Evolutionary conservation across 1,284 basidiomycete genomes (phyloP).

Genomic region (Ganoderma sinense): DNA sequence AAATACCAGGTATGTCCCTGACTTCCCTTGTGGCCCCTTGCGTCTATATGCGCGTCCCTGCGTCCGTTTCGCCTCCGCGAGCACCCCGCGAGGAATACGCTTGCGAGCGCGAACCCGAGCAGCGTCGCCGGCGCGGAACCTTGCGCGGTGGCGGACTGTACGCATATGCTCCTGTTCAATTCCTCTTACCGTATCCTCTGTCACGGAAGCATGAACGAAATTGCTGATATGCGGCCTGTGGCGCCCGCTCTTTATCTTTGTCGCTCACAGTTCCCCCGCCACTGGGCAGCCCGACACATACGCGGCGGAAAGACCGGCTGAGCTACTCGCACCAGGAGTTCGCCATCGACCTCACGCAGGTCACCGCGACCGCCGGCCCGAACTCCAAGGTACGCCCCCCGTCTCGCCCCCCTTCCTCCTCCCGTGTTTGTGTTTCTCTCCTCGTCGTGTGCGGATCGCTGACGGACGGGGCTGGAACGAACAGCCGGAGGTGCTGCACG

Average conservation of each 20-base stretch:
- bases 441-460: too few relatives aligned
- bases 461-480: too few relatives aligned
- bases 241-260: too few relatives aligned
- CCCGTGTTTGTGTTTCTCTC: not conserved
- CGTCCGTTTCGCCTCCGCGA: not conserved
- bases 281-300: conserved; percentile 60
- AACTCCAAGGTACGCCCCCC: conserved; percentile 54
- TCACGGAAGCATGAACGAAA: not conserved
- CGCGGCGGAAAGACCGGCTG: conserved; percentile 88
- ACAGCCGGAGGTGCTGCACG: conserved; percentile 70
- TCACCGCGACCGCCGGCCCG: conserved; percentile 61
- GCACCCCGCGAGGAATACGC: not conserved
- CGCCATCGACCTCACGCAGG: conserved; percentile 93
- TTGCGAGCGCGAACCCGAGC: not conserved
- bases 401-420: conserved; percentile 7
- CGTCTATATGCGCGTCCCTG: not conserved
- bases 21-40: conserved; percentile 26
- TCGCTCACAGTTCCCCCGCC: conserved; percentile 62
- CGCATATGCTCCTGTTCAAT: not conserved
- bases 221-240: not conserved
- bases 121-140: too few relatives aligned
- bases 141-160: not conserved
- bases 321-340: conserved; percentile 95
- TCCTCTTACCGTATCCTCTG: not conserved
- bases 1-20: conserved; percentile 70